phyloP scores from a whole-genome alignment of 2,329 filamentous ascomycete species.

The Beauveria rudraprayagi region DNA sequence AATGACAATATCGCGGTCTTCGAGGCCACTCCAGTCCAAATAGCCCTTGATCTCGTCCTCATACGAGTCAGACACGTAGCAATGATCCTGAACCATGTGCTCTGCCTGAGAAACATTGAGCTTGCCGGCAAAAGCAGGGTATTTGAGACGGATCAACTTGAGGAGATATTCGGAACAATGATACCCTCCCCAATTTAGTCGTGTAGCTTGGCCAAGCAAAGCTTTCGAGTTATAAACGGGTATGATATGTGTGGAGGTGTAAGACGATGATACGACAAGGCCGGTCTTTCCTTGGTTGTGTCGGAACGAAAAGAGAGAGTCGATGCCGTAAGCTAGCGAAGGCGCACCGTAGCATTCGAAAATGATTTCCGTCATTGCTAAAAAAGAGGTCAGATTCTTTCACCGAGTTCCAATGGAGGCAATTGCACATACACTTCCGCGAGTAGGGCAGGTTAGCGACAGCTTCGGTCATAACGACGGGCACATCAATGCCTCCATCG shows the following conservation, averaged over 20 bases:
- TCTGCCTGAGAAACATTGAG: conserved; percentile 82
- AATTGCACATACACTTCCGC: conserved; percentile 62
- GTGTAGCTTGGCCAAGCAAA: conserved; percentile 73
- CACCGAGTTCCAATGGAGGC: background rate
- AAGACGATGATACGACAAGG: conserved; percentile 82
- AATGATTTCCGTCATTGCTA: conserved; percentile 93
- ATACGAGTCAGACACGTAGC: conserved; percentile 81
- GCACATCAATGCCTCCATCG: conserved; percentile 69
- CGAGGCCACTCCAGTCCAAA: conserved; percentile 85
- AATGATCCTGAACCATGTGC: conserved; percentile 78
- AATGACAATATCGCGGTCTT: conserved; percentile 80
- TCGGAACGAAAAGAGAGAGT: conserved; percentile 90
- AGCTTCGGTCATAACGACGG: conserved; percentile 91
- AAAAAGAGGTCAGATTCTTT: background rate
- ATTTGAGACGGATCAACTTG: conserved; percentile 85
- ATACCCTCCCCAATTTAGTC: conserved; percentile 90
- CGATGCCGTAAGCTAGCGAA: conserved; percentile 86
- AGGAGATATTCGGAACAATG: conserved; percentile 86
- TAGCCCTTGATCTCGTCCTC: conserved; percentile 67
- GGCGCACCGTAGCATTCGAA: conserved; percentile 94
- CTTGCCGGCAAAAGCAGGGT: conserved; percentile 80
- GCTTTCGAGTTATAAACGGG: conserved; percentile 84
- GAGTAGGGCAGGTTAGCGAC: conserved; percentile 87
- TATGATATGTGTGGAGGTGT: conserved; percentile 91
- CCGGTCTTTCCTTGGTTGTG: conserved; percentile 86